These are phyloP conservation scores for Botrytis deweyae DNA, from an alignment of 2,329 filamentous ascomycete genomes.

Conservation along the genomic window DNA sequence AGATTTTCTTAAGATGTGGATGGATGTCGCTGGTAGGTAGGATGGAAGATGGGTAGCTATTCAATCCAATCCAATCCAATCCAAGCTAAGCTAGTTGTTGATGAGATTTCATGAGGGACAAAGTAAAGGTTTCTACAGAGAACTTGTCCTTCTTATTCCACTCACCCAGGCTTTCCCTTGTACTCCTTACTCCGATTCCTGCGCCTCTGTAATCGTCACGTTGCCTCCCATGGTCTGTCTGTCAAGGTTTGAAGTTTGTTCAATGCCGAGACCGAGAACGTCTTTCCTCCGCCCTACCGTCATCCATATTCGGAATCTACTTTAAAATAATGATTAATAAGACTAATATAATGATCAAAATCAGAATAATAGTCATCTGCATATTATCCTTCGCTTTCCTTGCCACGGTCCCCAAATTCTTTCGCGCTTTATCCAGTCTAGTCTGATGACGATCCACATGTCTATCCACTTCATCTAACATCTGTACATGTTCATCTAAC, in stretches of 20 bases:
- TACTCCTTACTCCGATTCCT: constrained; percentile 7
- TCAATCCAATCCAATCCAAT: background rate
- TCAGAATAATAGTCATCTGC: constrained; percentile 72
- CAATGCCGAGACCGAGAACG: background rate
- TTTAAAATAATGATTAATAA: constrained; percentile 67
- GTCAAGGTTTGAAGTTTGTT: background rate
- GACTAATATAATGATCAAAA: constrained; percentile 65
- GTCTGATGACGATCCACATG: constrained; percentile 77
- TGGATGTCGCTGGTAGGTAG: background rate
- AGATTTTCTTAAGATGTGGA: background rate
- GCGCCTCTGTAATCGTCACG: background rate
- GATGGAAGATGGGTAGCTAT: background rate
- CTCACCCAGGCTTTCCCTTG: background rate
- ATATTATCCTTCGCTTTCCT: constrained; percentile 78
- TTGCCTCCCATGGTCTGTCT: background rate
- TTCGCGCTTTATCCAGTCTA: constrained; percentile 72
- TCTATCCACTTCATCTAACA: constrained; percentile 87
- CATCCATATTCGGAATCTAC: constrained; percentile 35
- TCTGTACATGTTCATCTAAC: constrained; percentile 81
- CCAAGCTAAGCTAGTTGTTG: background rate
- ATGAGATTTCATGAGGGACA: background rate
- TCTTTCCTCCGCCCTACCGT: background rate
- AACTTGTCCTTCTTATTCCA: background rate
- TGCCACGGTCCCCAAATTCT: constrained; percentile 69
- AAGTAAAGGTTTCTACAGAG: background rate